These are phyloP conservation scores for Eucalyptus sp. DNA, from an alignment of 345 rosid species.

Conservation along the genomic window DNA sequence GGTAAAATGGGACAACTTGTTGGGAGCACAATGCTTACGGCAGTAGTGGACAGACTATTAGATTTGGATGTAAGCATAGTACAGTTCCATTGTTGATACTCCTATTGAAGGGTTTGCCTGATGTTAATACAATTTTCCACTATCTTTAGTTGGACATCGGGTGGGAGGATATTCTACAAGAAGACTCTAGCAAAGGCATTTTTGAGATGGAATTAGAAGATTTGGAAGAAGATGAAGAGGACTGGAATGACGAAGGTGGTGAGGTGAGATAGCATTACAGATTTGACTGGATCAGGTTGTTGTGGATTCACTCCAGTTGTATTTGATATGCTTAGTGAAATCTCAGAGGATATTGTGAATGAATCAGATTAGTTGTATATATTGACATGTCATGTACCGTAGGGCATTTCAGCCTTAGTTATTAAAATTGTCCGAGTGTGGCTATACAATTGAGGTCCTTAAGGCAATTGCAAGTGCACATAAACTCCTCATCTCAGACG, in stretches of 20 bases:
- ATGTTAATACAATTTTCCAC: background rate
- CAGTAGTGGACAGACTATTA: constrained; percentile 65
- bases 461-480: background rate
- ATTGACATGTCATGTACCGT: background rate
- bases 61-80: constrained; percentile 78
- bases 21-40: constrained; percentile 52
- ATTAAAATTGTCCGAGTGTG: background rate
- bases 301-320: background rate
- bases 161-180: constrained; percentile 64
- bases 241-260: constrained; percentile 12
- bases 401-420: background rate
- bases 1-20: constrained; percentile 61
- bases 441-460: background rate
- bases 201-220: constrained; percentile 83
- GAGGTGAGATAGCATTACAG: constrained; percentile 27
- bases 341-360: background rate
- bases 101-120: background rate
- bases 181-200: constrained; percentile 64
- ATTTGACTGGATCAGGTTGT: background rate
- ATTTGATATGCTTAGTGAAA: background rate
- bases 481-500: background rate
- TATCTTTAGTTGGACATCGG: constrained; percentile 52
- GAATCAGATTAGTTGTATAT: background rate
- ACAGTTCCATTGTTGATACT: background rate
- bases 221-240: constrained; percentile 21